Conservation (phyloP, 805 yeast genomes). For the Middelhovenomyces tepae region DNA sequence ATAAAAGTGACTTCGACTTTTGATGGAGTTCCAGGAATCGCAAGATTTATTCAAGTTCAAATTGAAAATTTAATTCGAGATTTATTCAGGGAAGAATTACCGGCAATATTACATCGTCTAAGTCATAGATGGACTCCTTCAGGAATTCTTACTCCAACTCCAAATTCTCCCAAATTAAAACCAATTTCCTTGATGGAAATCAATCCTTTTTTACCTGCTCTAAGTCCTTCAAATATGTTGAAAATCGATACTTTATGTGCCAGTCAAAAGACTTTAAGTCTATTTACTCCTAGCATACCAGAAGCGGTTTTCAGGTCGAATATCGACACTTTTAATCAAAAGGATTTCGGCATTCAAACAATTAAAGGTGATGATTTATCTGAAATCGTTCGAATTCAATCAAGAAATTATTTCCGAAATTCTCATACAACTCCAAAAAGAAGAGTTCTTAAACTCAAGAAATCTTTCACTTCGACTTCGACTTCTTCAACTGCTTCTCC, state of each 20-base stretch:
- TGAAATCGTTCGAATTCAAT: conserved; percentile 26
- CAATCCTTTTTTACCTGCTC: conserved; percentile 50
- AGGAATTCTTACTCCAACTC: conserved; percentile 16
- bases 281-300: conserved; percentile 50
- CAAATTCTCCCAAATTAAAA: conserved; percentile 22
- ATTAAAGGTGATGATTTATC: conserved; percentile 21
- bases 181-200: conserved; percentile 41
- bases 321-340: conserved; percentile 25
- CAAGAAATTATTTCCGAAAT: conserved; percentile 21
- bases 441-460: conserved; percentile 31
- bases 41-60: conserved; percentile 72
- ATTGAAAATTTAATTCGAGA: conserved; percentile 75
- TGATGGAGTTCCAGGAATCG: conserved; percentile 74
- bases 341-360: conserved; percentile 24
- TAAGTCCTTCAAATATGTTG: conserved; percentile 58
- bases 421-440: conserved; percentile 34
- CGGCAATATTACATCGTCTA: conserved; percentile 68
- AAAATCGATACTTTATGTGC: conserved; percentile 59
- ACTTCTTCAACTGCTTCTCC: too few species aligned
- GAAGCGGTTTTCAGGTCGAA: conserved; percentile 52
- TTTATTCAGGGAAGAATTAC: conserved; percentile 74
- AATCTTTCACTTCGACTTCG: too few species aligned
- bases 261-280: conserved; percentile 72
- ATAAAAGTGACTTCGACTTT: conserved; percentile 81
- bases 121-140: conserved; percentile 55